Percentiles rank a stretch among this genome's conserved stretches.
These are phyloP conservation scores for Tieghemiomyces parasiticus DNA, from an alignment of 192 early-diverging fungal genomes.

Conservation along the genomic window DNA sequence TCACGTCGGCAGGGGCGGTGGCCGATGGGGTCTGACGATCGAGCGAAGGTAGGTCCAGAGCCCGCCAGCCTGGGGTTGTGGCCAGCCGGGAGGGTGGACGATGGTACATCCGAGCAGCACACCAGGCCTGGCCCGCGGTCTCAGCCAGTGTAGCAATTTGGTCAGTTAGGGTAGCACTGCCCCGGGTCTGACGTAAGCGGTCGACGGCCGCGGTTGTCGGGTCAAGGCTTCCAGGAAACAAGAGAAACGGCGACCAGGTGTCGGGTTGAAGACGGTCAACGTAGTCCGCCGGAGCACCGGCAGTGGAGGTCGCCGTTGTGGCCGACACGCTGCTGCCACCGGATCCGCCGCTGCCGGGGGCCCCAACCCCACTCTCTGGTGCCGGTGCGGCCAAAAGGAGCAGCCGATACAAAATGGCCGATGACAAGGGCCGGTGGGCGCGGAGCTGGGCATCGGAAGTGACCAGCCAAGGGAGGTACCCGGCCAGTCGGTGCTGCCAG, in stretches of 20 bases:
- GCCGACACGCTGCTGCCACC: too few relatives aligned
- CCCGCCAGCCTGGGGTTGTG: neutral
- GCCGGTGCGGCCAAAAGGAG: too few relatives aligned
- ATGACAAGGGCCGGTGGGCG: neutral
- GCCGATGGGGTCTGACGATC: too few relatives aligned
- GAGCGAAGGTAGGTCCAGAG: neutral
- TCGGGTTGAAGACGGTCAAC: neutral
- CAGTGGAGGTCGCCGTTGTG: too few relatives aligned
- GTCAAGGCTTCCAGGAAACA: neutral
- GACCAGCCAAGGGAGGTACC: constrained; percentile 1
- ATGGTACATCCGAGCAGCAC: neutral
- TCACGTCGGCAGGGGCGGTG: too few relatives aligned
- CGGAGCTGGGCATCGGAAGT: constrained; percentile 6
- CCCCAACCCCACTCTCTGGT: too few relatives aligned
- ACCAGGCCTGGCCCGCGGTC: neutral
- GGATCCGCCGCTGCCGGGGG: too few relatives aligned
- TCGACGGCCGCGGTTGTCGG: too few relatives aligned
- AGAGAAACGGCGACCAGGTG: neutral
- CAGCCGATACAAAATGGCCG: constrained; percentile 1
- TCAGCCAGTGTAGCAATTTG: neutral
- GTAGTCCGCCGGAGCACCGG: neutral
- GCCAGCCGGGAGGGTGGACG: neutral
- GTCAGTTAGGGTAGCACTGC: neutral
- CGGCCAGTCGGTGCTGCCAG: constrained; percentile 1
- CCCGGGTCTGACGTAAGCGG: neutral